Base-by-base conservation (phyloP, 2,329 filamentous ascomycete species). In the Chrysosporium queenslandicum region DNA sequence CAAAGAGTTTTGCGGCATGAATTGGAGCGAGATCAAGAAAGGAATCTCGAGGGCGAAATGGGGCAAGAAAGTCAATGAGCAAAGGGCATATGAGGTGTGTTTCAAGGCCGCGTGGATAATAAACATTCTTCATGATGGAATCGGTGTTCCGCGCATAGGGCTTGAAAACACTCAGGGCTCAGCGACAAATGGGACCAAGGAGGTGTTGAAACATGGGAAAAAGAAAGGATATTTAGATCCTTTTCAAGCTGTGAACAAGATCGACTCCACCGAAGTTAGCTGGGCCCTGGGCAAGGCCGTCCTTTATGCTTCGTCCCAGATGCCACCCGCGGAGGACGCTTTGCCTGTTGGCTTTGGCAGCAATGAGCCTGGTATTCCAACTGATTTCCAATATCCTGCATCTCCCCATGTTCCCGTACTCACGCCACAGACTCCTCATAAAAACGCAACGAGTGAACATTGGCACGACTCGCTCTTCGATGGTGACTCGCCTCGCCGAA, bases 91-190 rank as follows among this genome's bases (percentile, higher is more conserved):
- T 58, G 83, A 94, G 64, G 86, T 94, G 1, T 98, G 92, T 67
- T 98, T 98, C 77, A 98, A 98, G 68, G 90, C 92, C 0, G 92
- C 88, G 4, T 98, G 94, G 92, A 75, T 98, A 41, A 95, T 98
- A 64, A 98, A 94, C 61, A 84, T 98, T 63, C 76, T 98, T 3
- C 91, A 98, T 63, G 87, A 96, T 57, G 92, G 92, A 1, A 96
- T 98, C 58, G 94, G 92, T 0, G 82, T 98, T 48, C 94, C 94
- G 4, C 80, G 90, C 47, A 76, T 92, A 4, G 88, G 87, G 0
- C 70, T 95, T 12, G 91, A 95, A 60, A 73, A 80, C 18, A 74
- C 77, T 0, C 65, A 69, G 8, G 64, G 66, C 6, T 73, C 75
- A 0, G 72, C 71, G 12, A 75, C 80, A 54, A 95, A 94, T 63